Percentiles rank a stretch among this genome's conserved stretches.
Evolutionary conservation across 441 rosid species (phyloP).

Genomic region (Populus hybrid): DNA sequence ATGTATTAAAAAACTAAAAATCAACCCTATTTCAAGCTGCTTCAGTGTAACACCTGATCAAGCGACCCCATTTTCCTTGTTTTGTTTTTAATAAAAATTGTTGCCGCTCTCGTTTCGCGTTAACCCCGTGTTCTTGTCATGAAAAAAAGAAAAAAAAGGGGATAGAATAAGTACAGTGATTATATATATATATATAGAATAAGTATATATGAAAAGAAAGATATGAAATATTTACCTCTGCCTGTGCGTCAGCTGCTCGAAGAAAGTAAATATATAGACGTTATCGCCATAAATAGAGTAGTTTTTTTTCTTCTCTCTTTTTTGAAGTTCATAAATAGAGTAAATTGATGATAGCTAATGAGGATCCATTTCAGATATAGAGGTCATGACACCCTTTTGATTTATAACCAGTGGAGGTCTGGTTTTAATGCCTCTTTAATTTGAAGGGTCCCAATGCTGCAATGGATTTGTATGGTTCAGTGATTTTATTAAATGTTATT

Average conservation of each 20-base stretch:
- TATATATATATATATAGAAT: too few relatives aligned
- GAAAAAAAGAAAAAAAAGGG: not conserved
- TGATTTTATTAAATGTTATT: not conserved
- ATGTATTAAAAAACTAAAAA: not conserved
- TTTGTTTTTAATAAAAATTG: not conserved
- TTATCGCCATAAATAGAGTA: not conserved
- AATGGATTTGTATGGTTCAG: not conserved
- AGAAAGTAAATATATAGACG: not conserved
- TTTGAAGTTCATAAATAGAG: not conserved
- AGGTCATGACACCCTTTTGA: not conserved
- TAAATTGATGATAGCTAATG: not conserved
- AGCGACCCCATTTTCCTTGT: not conserved
- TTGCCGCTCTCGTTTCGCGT: not conserved
- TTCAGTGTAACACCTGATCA: not conserved
- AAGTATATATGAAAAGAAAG: too few relatives aligned
- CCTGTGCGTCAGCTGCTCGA: not conserved
- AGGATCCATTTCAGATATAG: not conserved
- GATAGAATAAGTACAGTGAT: not conserved
- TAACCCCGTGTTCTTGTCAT: not conserved
- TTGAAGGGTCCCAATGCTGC: not conserved
- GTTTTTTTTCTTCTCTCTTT: not conserved
- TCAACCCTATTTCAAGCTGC: not conserved
- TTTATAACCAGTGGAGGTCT: not conserved
- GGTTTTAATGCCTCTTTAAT: not conserved
- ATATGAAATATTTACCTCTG: not conserved